Conservation (phyloP, 176 grass and related monocot species). For the Bonia amplexicaulis region DNA sequence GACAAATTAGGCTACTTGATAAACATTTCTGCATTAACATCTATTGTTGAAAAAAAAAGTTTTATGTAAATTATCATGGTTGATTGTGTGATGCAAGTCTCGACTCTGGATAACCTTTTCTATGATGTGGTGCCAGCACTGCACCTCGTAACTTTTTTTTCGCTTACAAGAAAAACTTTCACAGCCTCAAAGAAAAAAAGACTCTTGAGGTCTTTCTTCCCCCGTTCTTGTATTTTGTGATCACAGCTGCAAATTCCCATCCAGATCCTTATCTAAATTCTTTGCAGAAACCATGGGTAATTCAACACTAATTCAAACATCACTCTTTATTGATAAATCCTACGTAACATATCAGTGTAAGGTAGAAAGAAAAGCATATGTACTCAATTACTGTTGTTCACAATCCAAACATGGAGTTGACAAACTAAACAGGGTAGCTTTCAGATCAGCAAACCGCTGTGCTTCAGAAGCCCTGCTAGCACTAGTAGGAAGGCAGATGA, state of each 20-base stretch:
- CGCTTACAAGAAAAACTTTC: too few species aligned
- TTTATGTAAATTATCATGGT: too few species aligned
- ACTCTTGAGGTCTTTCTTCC: too few species aligned
- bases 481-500: slow-evolving; percentile 54
- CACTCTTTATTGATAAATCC: neutral
- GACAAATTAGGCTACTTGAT: neutral
- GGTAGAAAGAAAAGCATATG: slow-evolving; percentile 10
- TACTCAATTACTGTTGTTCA: slow-evolving; percentile 25
- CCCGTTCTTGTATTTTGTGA: too few species aligned
- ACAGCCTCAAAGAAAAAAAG: too few species aligned
- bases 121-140: too few species aligned
- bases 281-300: neutral
- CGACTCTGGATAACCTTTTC: too few species aligned
- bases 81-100: too few species aligned
- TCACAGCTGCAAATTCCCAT: too few species aligned
- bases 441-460: slow-evolving; percentile 62
- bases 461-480: slow-evolving; percentile 60
- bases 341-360: neutral
- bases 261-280: too few species aligned
- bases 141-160: too few species aligned
- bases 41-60: too few species aligned
- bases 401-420: slow-evolving; percentile 17
- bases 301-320: neutral
- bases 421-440: slow-evolving; percentile 43
- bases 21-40: neutral